Evolutionary conservation across 2,329 filamentous ascomycete species (phyloP), one percentile per base, ranked within the genome.

Genomic region (Fonsecaea pugnacius): DNA sequence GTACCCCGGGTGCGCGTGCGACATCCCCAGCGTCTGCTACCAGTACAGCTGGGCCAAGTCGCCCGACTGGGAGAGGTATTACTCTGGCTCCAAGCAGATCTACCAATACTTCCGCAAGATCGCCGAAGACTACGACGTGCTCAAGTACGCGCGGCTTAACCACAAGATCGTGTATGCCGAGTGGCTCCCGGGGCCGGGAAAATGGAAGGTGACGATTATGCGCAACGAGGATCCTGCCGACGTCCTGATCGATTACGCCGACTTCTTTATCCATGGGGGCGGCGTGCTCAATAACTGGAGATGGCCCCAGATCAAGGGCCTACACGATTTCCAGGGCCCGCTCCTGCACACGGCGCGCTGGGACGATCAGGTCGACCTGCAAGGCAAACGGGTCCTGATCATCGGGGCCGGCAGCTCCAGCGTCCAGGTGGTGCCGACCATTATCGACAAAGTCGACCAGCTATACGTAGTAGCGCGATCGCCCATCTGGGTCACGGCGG

Each of bases 331-430:
- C 74, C 73, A 79, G 58, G 85, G 85, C 8, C 71, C 74, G 7
- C 73, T 86, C 3, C 77, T 86, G 50, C 85, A 88, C 70, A 83
- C 83, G 0, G 82, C 85, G 1, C 77, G 79, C 40, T 89, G 84
- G 84, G 79, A 84, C 1, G 72, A 82, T 4, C 77, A 80, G 18
- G 74, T 84, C 8, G 77, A 83, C n/a, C 73, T 85, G 6, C 71
- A 71, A 1, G 79, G 75, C 30, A 84, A 84, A 66, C 75, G 76
- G 9, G 82, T 85, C 27, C 79, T 80, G 5, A 72, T 87, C n/a
- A 80, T 87, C 56, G 85, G 85, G 16, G 85, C 76, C 53, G 85
- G 85, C 1, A 83, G 83, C 48, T 83, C 82, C 6, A 84, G 81
- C 0, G 79, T 84, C 3, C 84, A 86, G 70, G 78, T 87, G 4